A percentile compares a stretch with the other conserved stretches of the same genome.
These are phyloP conservation scores for Aspergillus sp. DNA, from an alignment of 2,329 filamentous ascomycete genomes.

Conservation along the genomic window DNA sequence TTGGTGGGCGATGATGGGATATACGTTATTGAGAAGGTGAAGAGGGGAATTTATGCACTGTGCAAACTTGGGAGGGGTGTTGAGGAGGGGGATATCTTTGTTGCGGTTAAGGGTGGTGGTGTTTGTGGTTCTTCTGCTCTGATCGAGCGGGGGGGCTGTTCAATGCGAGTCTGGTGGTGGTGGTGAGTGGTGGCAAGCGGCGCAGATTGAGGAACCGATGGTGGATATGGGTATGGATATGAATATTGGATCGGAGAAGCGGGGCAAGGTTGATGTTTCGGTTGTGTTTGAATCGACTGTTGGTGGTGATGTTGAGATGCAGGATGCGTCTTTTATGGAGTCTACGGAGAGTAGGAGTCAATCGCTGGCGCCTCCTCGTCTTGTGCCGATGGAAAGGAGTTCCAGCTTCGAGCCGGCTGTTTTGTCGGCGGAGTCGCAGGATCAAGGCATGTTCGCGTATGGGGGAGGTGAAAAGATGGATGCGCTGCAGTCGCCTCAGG, in stretches of 20 bases:
- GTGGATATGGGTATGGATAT: conserved; percentile 10
- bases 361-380: conserved; percentile 5
- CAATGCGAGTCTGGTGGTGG: conserved; percentile 3
- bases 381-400: conserved; percentile 5
- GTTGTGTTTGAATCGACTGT: conserved; percentile 24
- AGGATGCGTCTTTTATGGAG: conserved; percentile 15
- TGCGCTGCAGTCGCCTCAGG: conserved; percentile 26
- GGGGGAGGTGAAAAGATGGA: conserved; percentile 11
- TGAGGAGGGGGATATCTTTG: conserved; percentile 34
- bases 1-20: conserved; percentile 24
- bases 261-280: conserved; percentile 20
- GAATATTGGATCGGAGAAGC: conserved; percentile 10
- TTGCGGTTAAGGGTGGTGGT: conserved; percentile 31
- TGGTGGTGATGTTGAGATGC: conserved; percentile 1
- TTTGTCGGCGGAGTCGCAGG: conserved; percentile 12
- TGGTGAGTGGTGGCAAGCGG: conserved; percentile 31
- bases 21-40: conserved; percentile 37
- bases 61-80: conserved; percentile 29
- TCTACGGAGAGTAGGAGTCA: conserved; percentile 12
- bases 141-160: conserved; percentile 3
- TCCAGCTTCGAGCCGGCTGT: conserved; percentile 8
- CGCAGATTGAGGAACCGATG: conserved; percentile 26
- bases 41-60: conserved; percentile 35
- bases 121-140: conserved; percentile 1
- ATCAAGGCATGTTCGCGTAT: conserved; percentile 6